Evolutionary conservation across 2,329 filamentous ascomycete genomes (phyloP).

Genomic region (Diaporthe sp.): DNA sequence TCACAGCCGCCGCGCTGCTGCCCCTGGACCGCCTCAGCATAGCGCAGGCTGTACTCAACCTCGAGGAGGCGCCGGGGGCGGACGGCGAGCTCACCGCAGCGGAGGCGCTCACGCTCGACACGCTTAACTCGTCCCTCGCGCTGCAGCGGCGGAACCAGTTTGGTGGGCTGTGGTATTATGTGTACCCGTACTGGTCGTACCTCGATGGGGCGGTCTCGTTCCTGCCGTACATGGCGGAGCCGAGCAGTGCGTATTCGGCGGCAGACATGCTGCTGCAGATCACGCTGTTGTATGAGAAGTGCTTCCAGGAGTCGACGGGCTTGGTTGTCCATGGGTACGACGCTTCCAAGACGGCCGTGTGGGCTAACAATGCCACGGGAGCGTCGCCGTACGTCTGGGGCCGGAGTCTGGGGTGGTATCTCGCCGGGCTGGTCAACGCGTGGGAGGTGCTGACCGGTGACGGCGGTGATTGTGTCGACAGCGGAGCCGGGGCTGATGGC

Average conservation of each 20-base stretch:
- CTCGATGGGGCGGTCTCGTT: slow-evolving; percentile 43
- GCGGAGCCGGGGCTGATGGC: not conserved
- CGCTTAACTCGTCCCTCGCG: slow-evolving; percentile 37
- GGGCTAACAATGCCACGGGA: slow-evolving; percentile 65
- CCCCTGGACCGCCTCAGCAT: slow-evolving; percentile 40
- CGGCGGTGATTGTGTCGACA: slow-evolving; percentile 49
- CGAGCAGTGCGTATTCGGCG: slow-evolving; percentile 58
- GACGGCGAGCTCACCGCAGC: not conserved
- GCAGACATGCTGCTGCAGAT: slow-evolving; percentile 62
- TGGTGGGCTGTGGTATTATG: slow-evolving; percentile 42
- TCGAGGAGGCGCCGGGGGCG: not conserved
- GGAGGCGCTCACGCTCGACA: slow-evolving; percentile 28
- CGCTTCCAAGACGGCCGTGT: slow-evolving; percentile 60
- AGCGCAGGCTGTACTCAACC: slow-evolving; percentile 29
- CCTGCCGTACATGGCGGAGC: slow-evolving; percentile 62
- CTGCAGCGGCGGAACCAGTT: slow-evolving; percentile 39
- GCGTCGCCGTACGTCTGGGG: slow-evolving; percentile 68
- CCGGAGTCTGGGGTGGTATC: slow-evolving; percentile 68
- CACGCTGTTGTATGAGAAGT: slow-evolving; percentile 60
- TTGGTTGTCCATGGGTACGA: slow-evolving; percentile 70
- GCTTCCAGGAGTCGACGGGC: slow-evolving; percentile 54
- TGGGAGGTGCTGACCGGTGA: slow-evolving; percentile 56
- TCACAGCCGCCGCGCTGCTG: slow-evolving; percentile 18
- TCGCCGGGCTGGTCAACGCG: slow-evolving; percentile 65
- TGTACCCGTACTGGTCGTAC: slow-evolving; percentile 43